These are phyloP conservation scores for Psidium friedrichsthalianum DNA, from an alignment of 345 rosid genomes.

Conservation along the genomic window DNA sequence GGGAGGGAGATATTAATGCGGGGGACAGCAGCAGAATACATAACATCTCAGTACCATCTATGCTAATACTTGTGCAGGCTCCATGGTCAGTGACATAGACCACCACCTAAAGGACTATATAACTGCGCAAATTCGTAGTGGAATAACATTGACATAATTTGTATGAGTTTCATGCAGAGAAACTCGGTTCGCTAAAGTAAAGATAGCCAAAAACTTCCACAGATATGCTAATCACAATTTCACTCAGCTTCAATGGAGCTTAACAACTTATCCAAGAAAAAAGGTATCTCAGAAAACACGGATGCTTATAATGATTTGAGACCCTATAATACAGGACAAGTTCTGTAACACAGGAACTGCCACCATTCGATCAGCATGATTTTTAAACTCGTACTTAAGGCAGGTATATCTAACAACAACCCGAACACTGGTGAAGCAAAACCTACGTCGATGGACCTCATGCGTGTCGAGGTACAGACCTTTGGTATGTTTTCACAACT, in stretches of 20 bases:
- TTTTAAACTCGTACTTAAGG: not conserved
- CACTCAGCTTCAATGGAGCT: not conserved
- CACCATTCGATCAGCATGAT: not conserved
- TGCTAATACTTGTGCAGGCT: not conserved
- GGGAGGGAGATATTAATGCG: not conserved
- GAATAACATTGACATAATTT: not conserved
- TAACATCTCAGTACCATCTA: not conserved
- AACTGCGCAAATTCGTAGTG: not conserved
- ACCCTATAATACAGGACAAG: not conserved
- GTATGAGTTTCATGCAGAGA: not conserved
- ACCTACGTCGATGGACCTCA: slow-evolving; percentile 77
- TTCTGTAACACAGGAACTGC: not conserved
- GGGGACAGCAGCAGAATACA: not conserved
- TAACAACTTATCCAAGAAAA: not conserved
- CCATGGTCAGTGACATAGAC: not conserved
- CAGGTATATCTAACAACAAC: not conserved
- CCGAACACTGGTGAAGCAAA: not conserved
- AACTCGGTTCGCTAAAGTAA: not conserved
- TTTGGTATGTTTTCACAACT: slow-evolving; percentile 72
- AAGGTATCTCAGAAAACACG: not conserved
- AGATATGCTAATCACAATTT: not conserved
- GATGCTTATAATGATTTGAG: not conserved
- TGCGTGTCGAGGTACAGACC: slow-evolving; percentile 70
- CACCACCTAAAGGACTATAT: not conserved
- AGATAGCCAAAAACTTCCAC: not conserved